Base-by-base conservation (phyloP, 2,329 filamentous ascomycete genomes). In the Aspergillus sp. region DNA sequence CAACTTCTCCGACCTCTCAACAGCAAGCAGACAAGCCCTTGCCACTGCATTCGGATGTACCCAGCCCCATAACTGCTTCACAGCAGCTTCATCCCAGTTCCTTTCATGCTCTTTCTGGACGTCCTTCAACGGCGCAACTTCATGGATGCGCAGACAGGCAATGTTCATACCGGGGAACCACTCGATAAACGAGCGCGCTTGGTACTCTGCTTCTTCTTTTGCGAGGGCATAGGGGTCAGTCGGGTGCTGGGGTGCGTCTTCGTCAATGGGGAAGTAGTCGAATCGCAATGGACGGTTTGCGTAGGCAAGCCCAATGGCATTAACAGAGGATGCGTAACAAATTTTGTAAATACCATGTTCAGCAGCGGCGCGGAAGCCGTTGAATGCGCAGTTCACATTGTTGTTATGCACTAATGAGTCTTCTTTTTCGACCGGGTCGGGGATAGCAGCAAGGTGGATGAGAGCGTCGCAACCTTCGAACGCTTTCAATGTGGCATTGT, bases 101-200 rank as follows among this genome's bases (percentile, higher is more conserved):
- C 61, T 55, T 19, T 52, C 44, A 44, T 70, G 66, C 52, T 65
- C 60, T 45, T 65, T 50, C 44, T 55, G 51, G 15, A 68, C 65
- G 2, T 65, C 53, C 17, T 55, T 45, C 35, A 58, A 50, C 7
- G 58, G 53, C 9, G 60, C 61, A 5, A 70, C 68, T 43, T 69
- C 62, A 43, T 70, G 66, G 46, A 69, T 68, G 15, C 66, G 63
- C 47, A 70, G 50, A 48, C 66, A 66, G 0, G 66, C 65, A 23
- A 69, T 63, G 46, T 64, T 68, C 53, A 63, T 66, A 2, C 65
- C 67, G 0, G 65, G 68, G 44, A 62, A 69, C 66, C 67, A 69
- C 27, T 63, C 51, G 2, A 56, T 60, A 30, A 70, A 68, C 0
- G 62, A 53, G n/a, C 47, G 50, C 5, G 62, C 66, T 49, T 69